Percentiles rank a stretch among this genome's conserved stretches.
Evolutionary conservation across 2,329 filamentous ascomycete genomes (phyloP).

Genomic region (Cladosporium sp.): DNA sequence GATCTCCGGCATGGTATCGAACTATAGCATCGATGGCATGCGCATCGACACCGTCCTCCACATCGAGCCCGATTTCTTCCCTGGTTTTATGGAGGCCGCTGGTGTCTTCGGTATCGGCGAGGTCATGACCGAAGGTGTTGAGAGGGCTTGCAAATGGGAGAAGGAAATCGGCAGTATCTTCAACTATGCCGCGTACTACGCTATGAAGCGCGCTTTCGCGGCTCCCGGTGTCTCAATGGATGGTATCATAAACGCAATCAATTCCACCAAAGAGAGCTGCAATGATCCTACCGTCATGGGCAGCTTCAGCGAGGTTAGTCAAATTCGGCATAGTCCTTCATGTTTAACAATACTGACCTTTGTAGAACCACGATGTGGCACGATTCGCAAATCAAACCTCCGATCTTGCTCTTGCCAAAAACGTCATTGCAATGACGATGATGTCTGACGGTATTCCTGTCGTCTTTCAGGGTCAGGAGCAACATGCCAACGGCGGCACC

Average conservation of each 20-base stretch:
- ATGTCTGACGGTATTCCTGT: constrained; percentile 41
- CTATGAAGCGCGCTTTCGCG: constrained; percentile 34
- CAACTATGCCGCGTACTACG: constrained; percentile 37
- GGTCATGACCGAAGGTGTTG: constrained; percentile 30
- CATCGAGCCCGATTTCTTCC: constrained; percentile 34
- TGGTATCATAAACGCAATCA: constrained; percentile 33
- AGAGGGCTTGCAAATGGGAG: constrained; percentile 33
- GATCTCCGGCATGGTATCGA: constrained; percentile 37
- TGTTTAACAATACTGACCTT: background rate
- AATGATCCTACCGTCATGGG: constrained; percentile 35
- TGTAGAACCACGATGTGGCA: constrained; percentile 36
- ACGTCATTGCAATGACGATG: constrained; percentile 35
- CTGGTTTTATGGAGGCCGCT: constrained; percentile 30
- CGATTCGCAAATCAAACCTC: constrained; percentile 36
- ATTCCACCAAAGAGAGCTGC: constrained; percentile 32
- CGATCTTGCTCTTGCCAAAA: constrained; percentile 35
- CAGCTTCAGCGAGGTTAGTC: constrained; percentile 31
- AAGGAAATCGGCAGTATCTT: constrained; percentile 33
- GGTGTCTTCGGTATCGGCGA: constrained; percentile 36
- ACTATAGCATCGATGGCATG: constrained; percentile 40
- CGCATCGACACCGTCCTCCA: constrained; percentile 37
- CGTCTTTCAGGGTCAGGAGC: constrained; percentile 41
- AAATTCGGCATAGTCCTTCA: background rate
- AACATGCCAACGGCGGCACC: constrained; percentile 34
- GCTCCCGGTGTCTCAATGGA: constrained; percentile 34